phyloP scores from a whole-genome alignment of 2,329 filamentous ascomycete species.

The Cordyceps fumosorosea region DNA sequence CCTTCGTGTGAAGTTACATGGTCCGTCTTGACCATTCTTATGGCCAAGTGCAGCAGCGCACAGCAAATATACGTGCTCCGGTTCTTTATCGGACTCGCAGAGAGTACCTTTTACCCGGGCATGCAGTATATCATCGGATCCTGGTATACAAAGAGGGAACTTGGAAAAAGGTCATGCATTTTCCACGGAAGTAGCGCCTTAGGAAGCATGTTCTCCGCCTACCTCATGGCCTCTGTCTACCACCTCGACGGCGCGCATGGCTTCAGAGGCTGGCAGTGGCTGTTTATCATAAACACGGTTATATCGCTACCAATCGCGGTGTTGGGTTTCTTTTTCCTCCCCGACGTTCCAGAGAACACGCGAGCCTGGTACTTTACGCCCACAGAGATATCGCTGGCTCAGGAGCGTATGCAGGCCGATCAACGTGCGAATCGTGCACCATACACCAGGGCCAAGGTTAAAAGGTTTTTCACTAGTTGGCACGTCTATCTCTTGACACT shows the following conservation, averaged over 20 bases:
- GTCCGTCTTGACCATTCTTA: constrained; percentile 27
- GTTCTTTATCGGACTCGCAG: constrained; percentile 37
- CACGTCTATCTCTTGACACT: constrained; percentile 54
- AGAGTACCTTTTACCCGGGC: constrained; percentile 33
- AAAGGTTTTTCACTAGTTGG: constrained; percentile 46
- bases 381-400: constrained; percentile 22
- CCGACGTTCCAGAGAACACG: constrained; percentile 23
- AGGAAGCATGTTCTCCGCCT: constrained; percentile 25
- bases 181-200: constrained; percentile 30
- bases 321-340: constrained; percentile 26
- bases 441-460: constrained; percentile 24
- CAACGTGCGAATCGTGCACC: constrained; percentile 35
- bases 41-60: constrained; percentile 29
- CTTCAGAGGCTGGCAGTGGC: constrained; percentile 40
- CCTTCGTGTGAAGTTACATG: constrained; percentile 30
- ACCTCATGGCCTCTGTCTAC: constrained; percentile 36
- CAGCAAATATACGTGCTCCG: constrained; percentile 33
- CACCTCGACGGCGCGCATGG: constrained; percentile 33
- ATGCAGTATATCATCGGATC: constrained; percentile 34
- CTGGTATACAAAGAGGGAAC: constrained; percentile 37
- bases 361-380: constrained; percentile 21
- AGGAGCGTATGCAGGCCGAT: constrained; percentile 31
- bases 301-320: constrained; percentile 29
- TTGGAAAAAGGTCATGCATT: constrained; percentile 36
- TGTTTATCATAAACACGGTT: constrained; percentile 30